phyloP scores from a whole-genome alignment of 2,329 filamentous ascomycete genomes.

The Verticillium isaacii region DNA sequence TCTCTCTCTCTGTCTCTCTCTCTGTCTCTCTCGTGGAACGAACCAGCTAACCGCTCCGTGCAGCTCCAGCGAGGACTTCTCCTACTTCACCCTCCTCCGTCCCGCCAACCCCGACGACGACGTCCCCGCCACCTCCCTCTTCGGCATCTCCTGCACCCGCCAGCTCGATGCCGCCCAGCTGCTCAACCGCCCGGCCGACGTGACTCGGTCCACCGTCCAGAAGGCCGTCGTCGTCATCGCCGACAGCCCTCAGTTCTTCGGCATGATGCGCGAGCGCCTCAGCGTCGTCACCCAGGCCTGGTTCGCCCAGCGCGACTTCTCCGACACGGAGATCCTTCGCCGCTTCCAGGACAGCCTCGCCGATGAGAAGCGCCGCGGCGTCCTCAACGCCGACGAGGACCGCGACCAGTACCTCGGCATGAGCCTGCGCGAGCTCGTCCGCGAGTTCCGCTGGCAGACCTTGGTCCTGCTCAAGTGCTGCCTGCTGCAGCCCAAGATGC shows the following conservation, averaged over 20 bases:
- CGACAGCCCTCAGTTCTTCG: conserved; percentile 84
- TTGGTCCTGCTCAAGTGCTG: conserved; percentile 91
- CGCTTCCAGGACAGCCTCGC: conserved; percentile 87
- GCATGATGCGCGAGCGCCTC: conserved; percentile 82
- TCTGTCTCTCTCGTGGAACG: too few relatives aligned
- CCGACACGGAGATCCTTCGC: conserved; percentile 82
- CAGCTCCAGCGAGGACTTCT: conserved; percentile 91
- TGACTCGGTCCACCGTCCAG: conserved; percentile 95
- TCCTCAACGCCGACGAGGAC: conserved; percentile 62
- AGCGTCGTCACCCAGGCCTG: conserved; percentile 89
- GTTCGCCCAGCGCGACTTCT: conserved; percentile 93
- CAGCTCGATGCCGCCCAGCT: conserved; percentile 80
- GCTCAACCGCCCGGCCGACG: conserved; percentile 74
- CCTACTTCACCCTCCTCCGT: conserved; percentile 88
- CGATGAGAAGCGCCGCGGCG: conserved; percentile 55
- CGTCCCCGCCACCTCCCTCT: conserved; percentile 71
- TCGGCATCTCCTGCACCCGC: conserved; percentile 91
- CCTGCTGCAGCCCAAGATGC: conserved; percentile 95
- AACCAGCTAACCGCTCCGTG: neutral
- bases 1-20: too few relatives aligned
- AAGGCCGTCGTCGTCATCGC: conserved; percentile 96
- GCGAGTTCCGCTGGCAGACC: conserved; percentile 93
- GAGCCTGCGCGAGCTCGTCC: conserved; percentile 85
- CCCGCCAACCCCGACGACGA: conserved; percentile 41
- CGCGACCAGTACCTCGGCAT: conserved; percentile 83